Evolutionary conservation across 2,329 filamentous ascomycete genomes (phyloP).

Genomic region (Pseudogymnoascus sp.): DNA sequence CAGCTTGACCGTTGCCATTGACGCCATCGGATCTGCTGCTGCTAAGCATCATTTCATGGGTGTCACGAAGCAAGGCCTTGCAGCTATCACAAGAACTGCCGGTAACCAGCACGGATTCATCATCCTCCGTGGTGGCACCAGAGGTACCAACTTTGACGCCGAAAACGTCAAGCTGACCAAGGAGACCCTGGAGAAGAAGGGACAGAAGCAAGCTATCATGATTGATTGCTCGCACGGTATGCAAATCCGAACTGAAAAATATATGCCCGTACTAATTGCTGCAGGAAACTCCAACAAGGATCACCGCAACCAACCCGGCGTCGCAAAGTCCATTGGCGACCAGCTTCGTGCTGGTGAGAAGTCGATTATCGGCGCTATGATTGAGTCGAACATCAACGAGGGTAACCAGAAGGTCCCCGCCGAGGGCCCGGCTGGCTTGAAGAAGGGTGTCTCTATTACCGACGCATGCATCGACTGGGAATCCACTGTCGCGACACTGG

Average conservation of each 20-base stretch:
- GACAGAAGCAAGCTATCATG: slow-evolving; percentile 85
- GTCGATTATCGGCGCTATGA: slow-evolving; percentile 93
- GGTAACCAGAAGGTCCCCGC: slow-evolving; percentile 79
- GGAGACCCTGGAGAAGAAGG: slow-evolving; percentile 72
- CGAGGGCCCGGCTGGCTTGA: slow-evolving; percentile 68
- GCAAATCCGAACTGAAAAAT: slow-evolving; percentile 22
- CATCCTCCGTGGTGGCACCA: slow-evolving; percentile 84
- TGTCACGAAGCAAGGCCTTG: slow-evolving; percentile 94
- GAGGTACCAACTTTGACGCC: slow-evolving; percentile 88
- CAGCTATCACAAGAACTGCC: slow-evolving; percentile 84
- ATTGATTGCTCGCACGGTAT: slow-evolving; percentile 94
- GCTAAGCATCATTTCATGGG: slow-evolving; percentile 96
- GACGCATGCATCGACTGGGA: slow-evolving; percentile 97
- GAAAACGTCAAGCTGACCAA: slow-evolving; percentile 73
- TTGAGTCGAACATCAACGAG: slow-evolving; percentile 96
- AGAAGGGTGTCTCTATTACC: slow-evolving; percentile 89
- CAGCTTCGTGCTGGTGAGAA: slow-evolving; percentile 83
- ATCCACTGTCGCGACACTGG: slow-evolving; percentile 68
- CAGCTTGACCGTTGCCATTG: slow-evolving; percentile 81
- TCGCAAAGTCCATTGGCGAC: slow-evolving; percentile 71
- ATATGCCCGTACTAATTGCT: slow-evolving; percentile 1
- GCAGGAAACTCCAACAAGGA: slow-evolving; percentile 93
- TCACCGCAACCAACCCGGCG: slow-evolving; percentile 94
- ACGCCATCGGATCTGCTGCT: slow-evolving; percentile 82
- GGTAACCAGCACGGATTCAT: slow-evolving; percentile 98